Evolutionary conservation across 768 basidiomycete species (phyloP).

Genomic region (Leccinum sublutescens): DNA sequence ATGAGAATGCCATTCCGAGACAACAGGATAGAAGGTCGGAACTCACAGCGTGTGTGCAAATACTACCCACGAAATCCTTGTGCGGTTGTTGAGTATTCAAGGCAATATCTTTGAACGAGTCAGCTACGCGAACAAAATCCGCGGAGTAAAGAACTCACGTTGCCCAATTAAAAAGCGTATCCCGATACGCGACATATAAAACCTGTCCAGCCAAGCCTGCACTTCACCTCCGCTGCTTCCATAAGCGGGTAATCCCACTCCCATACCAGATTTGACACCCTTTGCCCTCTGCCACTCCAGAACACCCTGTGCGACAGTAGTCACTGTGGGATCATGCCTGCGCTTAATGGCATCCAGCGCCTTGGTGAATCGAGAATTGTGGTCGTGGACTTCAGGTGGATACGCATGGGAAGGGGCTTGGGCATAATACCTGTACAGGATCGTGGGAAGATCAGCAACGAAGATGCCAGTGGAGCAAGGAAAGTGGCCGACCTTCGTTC

Average conservation of each 20-base stretch:
- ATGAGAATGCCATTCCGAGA: not conserved
- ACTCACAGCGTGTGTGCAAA: slow-evolving; percentile 85
- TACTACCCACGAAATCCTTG: slow-evolving; percentile 91
- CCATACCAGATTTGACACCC: slow-evolving; percentile 27
- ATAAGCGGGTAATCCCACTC: slow-evolving; percentile 30
- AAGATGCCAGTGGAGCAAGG: not conserved
- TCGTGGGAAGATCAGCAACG: slow-evolving; percentile 6
- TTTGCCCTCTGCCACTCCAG: slow-evolving; percentile 85
- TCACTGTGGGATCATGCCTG: slow-evolving; percentile 95
- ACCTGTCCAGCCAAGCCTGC: slow-evolving; percentile 95
- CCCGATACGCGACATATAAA: slow-evolving; percentile 93
- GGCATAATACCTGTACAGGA: slow-evolving; percentile 72
- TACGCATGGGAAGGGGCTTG: slow-evolving; percentile 66
- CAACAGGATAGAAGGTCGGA: not conserved
- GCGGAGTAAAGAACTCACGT: slow-evolving; percentile 49
- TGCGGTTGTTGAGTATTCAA: slow-evolving; percentile 90
- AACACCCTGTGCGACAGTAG: slow-evolving; percentile 94
- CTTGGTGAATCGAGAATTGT: slow-evolving; percentile 88
- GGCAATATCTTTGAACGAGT: slow-evolving; percentile 68
- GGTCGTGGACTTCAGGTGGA: slow-evolving; percentile 92
- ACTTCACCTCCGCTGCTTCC: slow-evolving; percentile 80
- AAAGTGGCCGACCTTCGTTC: slow-evolving; percentile 13
- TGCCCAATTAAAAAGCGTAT: slow-evolving; percentile 97
- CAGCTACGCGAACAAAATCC: not conserved
- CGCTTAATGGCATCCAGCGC: slow-evolving; percentile 85